Conservation (phyloP, 306 rosid genomes). For the Lathyrus oleraceus region DNA sequence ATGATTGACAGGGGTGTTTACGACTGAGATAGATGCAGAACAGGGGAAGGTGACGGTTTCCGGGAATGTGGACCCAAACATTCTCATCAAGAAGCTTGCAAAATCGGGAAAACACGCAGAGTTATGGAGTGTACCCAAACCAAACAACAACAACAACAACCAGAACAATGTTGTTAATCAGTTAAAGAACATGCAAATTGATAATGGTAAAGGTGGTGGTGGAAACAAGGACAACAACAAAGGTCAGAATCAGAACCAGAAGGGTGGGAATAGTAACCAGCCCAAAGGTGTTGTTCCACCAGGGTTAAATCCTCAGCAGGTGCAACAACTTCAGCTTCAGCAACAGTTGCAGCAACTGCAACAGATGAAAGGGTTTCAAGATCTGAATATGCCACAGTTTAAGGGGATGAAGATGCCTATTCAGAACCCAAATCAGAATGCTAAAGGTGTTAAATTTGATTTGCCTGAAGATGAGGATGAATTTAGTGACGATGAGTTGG, state of each 20-base stretch:
- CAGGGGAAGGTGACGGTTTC: conserved; percentile 91
- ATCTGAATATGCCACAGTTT: conserved; percentile 56
- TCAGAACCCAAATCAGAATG: conserved; percentile 43
- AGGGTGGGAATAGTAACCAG: conserved; percentile 50
- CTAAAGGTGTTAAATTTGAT: conserved; percentile 59
- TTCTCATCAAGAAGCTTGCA: conserved; percentile 80
- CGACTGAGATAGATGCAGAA: conserved; percentile 82
- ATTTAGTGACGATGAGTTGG: conserved; percentile 53
- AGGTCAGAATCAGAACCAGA: conserved; percentile 40
- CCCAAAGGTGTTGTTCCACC: conserved; percentile 50
- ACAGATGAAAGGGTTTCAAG: conserved; percentile 74
- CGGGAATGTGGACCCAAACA: conserved; percentile 79
- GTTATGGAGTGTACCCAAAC: conserved; percentile 69
- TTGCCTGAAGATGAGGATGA: conserved; percentile 56
- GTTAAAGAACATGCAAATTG: conserved; percentile 71
- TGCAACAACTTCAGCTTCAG: conserved; percentile 35
- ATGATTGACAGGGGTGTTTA: conserved; percentile 72
- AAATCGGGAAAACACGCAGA: conserved; percentile 95
- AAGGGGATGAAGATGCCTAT: conserved; percentile 46
- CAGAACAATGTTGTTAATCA: conserved; percentile 57
- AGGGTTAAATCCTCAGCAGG: conserved; percentile 45
- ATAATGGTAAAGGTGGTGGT: conserved; percentile 52
- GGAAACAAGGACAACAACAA: conserved; percentile 42
- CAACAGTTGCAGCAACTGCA: conserved; percentile 59
- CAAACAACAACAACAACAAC: conserved; percentile 34